A percentile compares a stretch with the other conserved stretches of the same genome.
Evolutionary conservation across 805 yeast species (phyloP).

Genomic region (Cephaloascus albidus): DNA sequence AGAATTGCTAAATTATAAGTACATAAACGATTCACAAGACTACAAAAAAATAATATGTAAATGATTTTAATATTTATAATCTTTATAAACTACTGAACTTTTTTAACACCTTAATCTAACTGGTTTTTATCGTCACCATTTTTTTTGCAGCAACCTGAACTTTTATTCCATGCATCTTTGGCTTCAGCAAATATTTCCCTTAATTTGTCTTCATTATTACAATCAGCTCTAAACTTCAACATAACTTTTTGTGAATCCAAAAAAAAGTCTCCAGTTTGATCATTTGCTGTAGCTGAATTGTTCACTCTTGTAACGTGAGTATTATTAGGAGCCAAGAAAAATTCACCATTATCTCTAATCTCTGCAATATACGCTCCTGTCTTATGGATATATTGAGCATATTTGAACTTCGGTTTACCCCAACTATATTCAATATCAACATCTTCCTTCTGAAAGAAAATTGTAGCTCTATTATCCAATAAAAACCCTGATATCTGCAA

Average conservation of each 20-base stretch:
- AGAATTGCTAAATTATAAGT: slow-evolving; percentile 59
- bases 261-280: slow-evolving; percentile 19
- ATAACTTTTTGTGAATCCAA: slow-evolving; percentile 68
- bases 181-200: slow-evolving; percentile 52
- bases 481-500: slow-evolving; percentile 65
- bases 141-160: slow-evolving; percentile 5
- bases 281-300: slow-evolving; percentile 24
- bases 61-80: too few species aligned
- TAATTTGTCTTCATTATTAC: slow-evolving; percentile 42
- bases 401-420: slow-evolving; percentile 80
- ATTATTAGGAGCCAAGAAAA: slow-evolving; percentile 82
- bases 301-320: slow-evolving; percentile 70
- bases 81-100: too few species aligned
- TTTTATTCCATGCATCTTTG: slow-evolving; percentile 32
- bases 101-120: too few species aligned
- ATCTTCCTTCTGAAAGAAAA: slow-evolving; percentile 40
- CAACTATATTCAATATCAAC: slow-evolving; percentile 77
- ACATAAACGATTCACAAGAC: too few species aligned
- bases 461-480: slow-evolving; percentile 71
- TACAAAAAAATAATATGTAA: too few species aligned
- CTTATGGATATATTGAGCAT: slow-evolving; percentile 81
- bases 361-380: slow-evolving; percentile 90
- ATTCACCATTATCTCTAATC: slow-evolving; percentile 65
- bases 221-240: slow-evolving; percentile 56
- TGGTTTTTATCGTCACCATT: too few species aligned